A percentile compares a stretch with the other conserved stretches of the same genome.
phyloP scores from a whole-genome alignment of 176 grass and related monocot species.

The Oryza meridionalis region DNA sequence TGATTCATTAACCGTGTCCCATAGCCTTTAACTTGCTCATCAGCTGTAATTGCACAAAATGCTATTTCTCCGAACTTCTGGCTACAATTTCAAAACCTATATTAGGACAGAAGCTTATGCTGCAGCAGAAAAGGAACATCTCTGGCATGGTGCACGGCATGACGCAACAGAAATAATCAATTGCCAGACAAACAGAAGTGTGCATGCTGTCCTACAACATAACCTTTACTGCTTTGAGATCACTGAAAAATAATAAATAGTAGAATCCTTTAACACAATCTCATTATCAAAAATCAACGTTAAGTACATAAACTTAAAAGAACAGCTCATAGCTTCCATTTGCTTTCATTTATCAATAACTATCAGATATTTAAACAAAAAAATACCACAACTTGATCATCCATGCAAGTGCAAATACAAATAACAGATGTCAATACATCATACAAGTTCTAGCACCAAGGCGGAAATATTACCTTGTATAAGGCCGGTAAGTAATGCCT shows the following conservation, averaged over 20 bases:
- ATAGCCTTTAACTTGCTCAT: conserved; percentile 99
- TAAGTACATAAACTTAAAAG: neutral
- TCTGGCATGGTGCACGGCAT: conserved; percentile 15
- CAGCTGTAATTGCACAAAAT: conserved; percentile 97
- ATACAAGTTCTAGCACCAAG: conserved; percentile 3
- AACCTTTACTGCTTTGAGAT: conserved; percentile 23
- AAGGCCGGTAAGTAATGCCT: conserved; percentile 98
- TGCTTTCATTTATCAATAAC: conserved; percentile 10
- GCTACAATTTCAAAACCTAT: conserved; percentile 53
- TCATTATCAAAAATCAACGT: conserved; percentile 7
- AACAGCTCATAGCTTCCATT: neutral
- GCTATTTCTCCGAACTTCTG: conserved; percentile 98
- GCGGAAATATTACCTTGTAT: conserved; percentile 64
- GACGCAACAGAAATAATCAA: neutral
- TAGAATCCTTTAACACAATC: neutral
- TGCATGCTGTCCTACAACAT: conserved; percentile 10
- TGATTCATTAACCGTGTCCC: conserved; percentile 99
- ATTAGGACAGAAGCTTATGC: conserved; percentile 32
- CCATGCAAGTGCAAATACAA: neutral
- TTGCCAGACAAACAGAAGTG: conserved; percentile 8
- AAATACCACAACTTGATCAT: conserved; percentile 6
- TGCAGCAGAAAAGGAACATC: conserved; percentile 8
- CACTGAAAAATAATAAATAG: conserved; percentile 26
- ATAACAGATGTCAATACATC: conserved; percentile 6
- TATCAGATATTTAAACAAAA: neutral